Conservation (phyloP, 2,329 filamentous ascomycete genomes). For the Verticillium dahliae region DNA sequence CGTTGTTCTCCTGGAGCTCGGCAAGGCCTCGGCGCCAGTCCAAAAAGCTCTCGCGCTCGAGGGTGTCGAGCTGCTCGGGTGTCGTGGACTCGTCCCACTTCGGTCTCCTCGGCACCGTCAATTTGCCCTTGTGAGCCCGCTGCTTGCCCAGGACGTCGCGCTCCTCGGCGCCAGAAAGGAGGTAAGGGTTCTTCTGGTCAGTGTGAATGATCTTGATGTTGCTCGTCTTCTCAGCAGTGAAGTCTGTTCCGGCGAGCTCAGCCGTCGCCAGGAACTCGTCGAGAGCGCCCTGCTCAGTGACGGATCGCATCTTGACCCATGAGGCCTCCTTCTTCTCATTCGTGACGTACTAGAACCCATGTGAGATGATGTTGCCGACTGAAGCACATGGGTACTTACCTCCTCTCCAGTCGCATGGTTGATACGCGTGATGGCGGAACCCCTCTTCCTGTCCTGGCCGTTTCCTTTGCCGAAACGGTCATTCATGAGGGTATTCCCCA, state of each 20-base stretch:
- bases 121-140: slow-evolving; percentile 65
- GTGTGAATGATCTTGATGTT: slow-evolving; percentile 98
- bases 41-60: slow-evolving; percentile 75
- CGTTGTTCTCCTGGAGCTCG: slow-evolving; percentile 87
- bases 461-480: slow-evolving; percentile 95
- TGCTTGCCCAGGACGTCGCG: slow-evolving; percentile 73
- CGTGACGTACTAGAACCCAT: slow-evolving; percentile 67
- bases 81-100: slow-evolving; percentile 85
- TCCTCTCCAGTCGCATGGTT: slow-evolving; percentile 76
- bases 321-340: slow-evolving; percentile 85
- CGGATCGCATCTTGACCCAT: slow-evolving; percentile 99
- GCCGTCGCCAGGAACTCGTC: slow-evolving; percentile 96
- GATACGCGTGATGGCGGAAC: slow-evolving; percentile 53
- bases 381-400: slow-evolving; percentile 26
- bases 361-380: neutral
- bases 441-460: slow-evolving; percentile 72
- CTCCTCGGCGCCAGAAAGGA: slow-evolving; percentile 82
- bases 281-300: slow-evolving; percentile 92
- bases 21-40: slow-evolving; percentile 87
- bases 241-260: slow-evolving; percentile 95
- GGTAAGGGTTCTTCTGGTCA: slow-evolving; percentile 91
- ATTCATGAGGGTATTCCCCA: slow-evolving; percentile 98
- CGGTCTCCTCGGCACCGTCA: slow-evolving; percentile 87
- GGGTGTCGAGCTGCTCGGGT: slow-evolving; percentile 68
- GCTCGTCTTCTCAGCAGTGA: slow-evolving; percentile 98